Conservation (phyloP, 441 rosid genomes). For the Erysimum cheiri region DNA sequence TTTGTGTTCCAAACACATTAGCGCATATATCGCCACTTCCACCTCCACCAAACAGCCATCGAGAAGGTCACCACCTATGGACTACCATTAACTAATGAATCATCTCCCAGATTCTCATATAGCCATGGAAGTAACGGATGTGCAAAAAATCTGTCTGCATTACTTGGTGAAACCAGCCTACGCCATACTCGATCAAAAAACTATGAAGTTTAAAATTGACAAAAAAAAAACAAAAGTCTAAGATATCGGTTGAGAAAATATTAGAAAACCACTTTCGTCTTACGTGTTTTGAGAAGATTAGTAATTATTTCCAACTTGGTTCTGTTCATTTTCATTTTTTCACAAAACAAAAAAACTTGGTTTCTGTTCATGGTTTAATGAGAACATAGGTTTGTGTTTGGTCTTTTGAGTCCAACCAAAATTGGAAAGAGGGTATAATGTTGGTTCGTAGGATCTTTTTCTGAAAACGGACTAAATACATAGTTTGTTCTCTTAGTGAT, state of each 20-base stretch:
- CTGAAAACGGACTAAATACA: constrained; percentile 17
- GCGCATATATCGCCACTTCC: too few relatives aligned
- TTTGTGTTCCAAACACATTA: too few relatives aligned
- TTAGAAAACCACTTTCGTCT: not conserved
- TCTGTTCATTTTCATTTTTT: not conserved
- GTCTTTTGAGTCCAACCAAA: not conserved
- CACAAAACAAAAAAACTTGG: not conserved
- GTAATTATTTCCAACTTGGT: not conserved
- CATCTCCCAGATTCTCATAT: too few relatives aligned
- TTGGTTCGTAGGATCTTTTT: not conserved
- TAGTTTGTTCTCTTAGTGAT: not conserved
- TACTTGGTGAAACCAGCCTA: too few relatives aligned
- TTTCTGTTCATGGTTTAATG: not conserved
- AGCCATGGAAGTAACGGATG: too few relatives aligned
- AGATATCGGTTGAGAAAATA: not conserved
- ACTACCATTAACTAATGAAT: too few relatives aligned
- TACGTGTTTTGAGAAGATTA: not conserved
- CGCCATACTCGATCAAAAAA: too few relatives aligned
- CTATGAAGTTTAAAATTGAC: not conserved
- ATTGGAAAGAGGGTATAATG: not conserved
- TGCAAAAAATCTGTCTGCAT: too few relatives aligned
- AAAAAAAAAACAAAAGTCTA: too few relatives aligned
- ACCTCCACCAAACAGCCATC: too few relatives aligned
- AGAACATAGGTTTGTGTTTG: constrained; percentile 10
- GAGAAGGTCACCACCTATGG: too few relatives aligned